Evolutionary conservation across 192 early-diverging fungal genomes (phyloP).

Genomic region (Umbelopsis vinacea): DNA sequence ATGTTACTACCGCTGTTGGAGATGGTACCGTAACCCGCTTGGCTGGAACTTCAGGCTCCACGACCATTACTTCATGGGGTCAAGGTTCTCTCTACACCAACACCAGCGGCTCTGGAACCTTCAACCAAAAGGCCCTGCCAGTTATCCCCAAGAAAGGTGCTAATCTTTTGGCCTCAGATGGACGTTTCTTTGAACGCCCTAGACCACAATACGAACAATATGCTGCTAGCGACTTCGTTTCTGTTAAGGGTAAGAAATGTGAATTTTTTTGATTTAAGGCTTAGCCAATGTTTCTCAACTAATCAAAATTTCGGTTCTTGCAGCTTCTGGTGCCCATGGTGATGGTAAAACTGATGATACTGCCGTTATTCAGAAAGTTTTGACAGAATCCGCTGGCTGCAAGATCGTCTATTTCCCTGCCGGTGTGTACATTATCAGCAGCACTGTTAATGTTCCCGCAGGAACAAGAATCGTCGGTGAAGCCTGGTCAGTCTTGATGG

Average conservation of each 20-base stretch:
- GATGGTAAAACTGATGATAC: conserved; percentile 52
- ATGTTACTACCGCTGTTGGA: conserved; percentile 32
- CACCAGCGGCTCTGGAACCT: neutral
- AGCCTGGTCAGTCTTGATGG: conserved; percentile 44
- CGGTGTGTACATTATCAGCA: conserved; percentile 39
- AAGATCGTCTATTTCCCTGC: conserved; percentile 44
- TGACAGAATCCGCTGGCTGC: conserved; percentile 27
- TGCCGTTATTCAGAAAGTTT: conserved; percentile 31
- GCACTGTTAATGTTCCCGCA: conserved; percentile 38
- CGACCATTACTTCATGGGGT: conserved; percentile 8
- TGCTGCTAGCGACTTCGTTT: conserved; percentile 20
- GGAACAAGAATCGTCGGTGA: conserved; percentile 40
- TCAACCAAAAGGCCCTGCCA: conserved; percentile 2
- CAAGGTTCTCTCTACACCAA: conserved; percentile 26
- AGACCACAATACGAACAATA: conserved; percentile 42
- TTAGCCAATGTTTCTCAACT: neutral
- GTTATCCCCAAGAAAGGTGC: neutral
- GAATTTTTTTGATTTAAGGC: neutral
- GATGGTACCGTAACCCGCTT: conserved; percentile 13
- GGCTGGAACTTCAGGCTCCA: neutral
- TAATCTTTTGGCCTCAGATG: conserved; percentile 4
- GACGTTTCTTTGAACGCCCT: conserved; percentile 34
- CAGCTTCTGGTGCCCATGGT: conserved; percentile 42
- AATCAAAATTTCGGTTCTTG: neutral
- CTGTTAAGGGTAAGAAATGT: conserved; percentile 19